phyloP scores from a whole-genome alignment of 495 filamentous ascomycete species.

The Lepraria neglecta region DNA sequence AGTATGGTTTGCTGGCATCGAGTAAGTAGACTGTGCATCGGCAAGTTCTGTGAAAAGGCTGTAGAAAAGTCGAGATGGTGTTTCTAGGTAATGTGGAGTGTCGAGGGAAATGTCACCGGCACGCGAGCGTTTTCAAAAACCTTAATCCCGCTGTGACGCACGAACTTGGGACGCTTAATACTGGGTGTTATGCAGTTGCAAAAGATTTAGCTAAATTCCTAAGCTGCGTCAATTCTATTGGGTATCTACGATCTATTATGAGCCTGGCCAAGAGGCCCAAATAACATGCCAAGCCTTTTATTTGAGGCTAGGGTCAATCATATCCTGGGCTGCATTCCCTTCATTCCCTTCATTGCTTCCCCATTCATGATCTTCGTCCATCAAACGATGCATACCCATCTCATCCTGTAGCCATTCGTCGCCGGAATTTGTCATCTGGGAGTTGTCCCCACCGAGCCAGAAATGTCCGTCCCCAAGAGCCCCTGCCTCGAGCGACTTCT shows the following conservation, averaged over 20 bases:
- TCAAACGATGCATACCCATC: conserved; percentile 21
- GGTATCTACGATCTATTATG: neutral
- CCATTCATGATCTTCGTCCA: conserved; percentile 18
- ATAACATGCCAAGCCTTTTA: neutral
- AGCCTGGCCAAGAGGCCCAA: neutral
- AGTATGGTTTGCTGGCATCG: neutral
- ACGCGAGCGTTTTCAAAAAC: no score
- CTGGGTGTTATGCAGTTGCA: neutral
- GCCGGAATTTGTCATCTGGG: neutral
- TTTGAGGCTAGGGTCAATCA: conserved; percentile 22
- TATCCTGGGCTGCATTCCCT: neutral
- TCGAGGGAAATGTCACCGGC: no score
- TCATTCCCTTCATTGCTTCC: neutral
- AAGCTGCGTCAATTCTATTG: neutral
- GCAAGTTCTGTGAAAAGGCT: neutral
- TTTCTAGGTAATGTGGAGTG: neutral
- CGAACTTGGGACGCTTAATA: no score
- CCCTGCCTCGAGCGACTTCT: neutral
- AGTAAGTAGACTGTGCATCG: neutral
- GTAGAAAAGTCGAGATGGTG: neutral
- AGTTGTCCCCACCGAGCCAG: conserved; percentile 11
- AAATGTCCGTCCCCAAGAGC: neutral
- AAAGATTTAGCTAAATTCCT: neutral
- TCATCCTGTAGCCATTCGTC: conserved; percentile 23
- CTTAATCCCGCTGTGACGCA: no score